Base-by-base conservation (phyloP, 148 eudicot species). In the Tetragonia tetragonoides region DNA sequence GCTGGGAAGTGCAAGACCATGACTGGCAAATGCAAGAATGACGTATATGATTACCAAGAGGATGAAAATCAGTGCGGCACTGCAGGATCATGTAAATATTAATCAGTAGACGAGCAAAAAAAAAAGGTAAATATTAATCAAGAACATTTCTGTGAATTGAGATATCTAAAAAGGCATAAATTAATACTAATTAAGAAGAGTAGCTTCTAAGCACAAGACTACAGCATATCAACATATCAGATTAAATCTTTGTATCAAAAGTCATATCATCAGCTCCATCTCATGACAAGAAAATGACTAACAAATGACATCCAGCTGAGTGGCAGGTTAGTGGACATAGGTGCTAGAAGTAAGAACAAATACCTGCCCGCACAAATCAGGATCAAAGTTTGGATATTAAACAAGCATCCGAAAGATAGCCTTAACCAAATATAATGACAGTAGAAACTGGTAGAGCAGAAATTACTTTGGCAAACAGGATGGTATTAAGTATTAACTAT, bases 1-100 rank as follows among this genome's bases (percentile, higher is more conserved):
- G 69, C 61, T 38, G 0, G 63, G 75, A 39, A 72, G 42, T 14
- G 63, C 15, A 28, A 80, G 88, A 40, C 97, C 97, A 42, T 86
- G 79, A 76, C 97, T 90, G 56, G 86, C 88, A 34, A 86, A 88
- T 62, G 93, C 93, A 73, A 87, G 68, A 14, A 92, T 86, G 44
- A 86, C 77, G 75, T 92, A 92, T 49, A 78, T 78, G 79, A 92
- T 84, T 73, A 87, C 83, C 80, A 90, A 74, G 68, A 92, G 89
- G 28, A 88, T 88, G 75, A 90, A 21, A 76, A 90, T 84, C 83
- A 89, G 75, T 2, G 86, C 85, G 53, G 86, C 69, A 81, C 96
- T 91, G 91, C 85, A 83, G 64, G 53, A 79, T 23, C 9, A 34
- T 49, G 38, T 47, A 73, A 2, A 5, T 46, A 28, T 28, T 28